Evolutionary conservation across 805 yeast genomes (phyloP).

Genomic region (Barnettozyma sp.): DNA sequence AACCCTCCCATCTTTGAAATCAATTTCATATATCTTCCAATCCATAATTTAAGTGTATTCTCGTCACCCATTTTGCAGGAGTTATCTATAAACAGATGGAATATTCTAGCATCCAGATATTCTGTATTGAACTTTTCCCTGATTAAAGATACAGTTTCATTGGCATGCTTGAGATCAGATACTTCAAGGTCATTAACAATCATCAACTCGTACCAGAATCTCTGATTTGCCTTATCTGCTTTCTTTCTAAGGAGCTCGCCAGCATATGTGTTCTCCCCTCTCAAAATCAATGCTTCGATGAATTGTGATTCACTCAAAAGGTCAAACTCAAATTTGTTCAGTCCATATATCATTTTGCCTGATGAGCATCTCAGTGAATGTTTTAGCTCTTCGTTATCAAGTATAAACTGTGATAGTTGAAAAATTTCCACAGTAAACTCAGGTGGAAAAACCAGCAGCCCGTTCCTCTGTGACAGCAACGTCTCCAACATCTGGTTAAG

Average conservation of each 20-base stretch:
- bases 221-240: conserved; percentile 31
- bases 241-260: conserved; percentile 31
- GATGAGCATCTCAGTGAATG: conserved; percentile 31
- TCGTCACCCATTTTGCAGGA: conserved; percentile 25
- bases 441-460: conserved; percentile 22
- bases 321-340: conserved; percentile 40
- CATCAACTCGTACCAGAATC: conserved; percentile 53
- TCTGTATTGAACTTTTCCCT: conserved; percentile 23
- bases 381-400: conserved; percentile 28
- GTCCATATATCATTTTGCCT: conserved; percentile 37
- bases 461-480: conserved; percentile 6
- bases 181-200: conserved; percentile 32
- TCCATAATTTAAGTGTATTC: conserved; percentile 29
- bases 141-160: conserved; percentile 26
- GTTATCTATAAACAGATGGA: conserved; percentile 29
- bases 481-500: conserved; percentile 13
- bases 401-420: conserved; percentile 34
- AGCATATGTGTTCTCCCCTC: conserved; percentile 31
- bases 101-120: conserved; percentile 33
- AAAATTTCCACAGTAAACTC: conserved; percentile 31
- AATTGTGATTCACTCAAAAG: conserved; percentile 45
- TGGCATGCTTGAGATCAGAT: conserved; percentile 32
- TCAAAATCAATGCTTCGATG: conserved; percentile 36
- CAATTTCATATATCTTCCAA: conserved; percentile 23
- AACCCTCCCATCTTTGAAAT: conserved; percentile 23